A percentile compares a stretch with the other conserved stretches of the same genome.
Conservation (phyloP, 129 eudicot species). For the Flaveria trinervia region DNA sequence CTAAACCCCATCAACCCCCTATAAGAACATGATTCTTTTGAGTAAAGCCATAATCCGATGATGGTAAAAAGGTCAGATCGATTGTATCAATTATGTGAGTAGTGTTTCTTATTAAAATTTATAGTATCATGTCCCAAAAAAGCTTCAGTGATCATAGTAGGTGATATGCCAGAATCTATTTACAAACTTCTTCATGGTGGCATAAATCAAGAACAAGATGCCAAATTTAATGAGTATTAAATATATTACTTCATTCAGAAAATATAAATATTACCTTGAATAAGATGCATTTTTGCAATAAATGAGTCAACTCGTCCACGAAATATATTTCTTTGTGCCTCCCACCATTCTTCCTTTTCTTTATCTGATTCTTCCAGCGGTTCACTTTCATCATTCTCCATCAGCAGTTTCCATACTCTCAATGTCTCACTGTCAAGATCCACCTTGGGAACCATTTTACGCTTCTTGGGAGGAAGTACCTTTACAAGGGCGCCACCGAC, state of each 20-base stretch:
- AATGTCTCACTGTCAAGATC: constrained; percentile 48
- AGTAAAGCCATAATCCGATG: background rate
- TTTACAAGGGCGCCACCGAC: constrained; percentile 25
- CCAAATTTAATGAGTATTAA: background rate
- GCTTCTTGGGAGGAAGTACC: constrained; percentile 33
- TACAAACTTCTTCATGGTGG: background rate
- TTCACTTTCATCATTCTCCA: constrained; percentile 42
- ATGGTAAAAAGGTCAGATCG: background rate
- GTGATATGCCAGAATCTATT: background rate
- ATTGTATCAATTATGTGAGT: background rate
- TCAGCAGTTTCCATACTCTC: constrained; percentile 44
- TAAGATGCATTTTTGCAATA: constrained; percentile 42
- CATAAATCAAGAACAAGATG: constrained; percentile 10
- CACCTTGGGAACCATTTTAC: constrained; percentile 38
- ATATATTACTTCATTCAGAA: constrained; percentile 16
- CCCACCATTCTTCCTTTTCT: constrained; percentile 52
- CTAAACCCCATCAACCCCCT: background rate
- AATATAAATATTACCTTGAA: constrained; percentile 54
- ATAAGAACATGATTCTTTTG: background rate
- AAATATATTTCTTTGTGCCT: constrained; percentile 37
- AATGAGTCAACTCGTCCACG: constrained; percentile 42
- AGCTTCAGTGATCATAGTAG: background rate
- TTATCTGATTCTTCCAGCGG: constrained; percentile 41
- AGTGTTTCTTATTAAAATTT: background rate
- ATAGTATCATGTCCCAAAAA: background rate